Evolutionary conservation across 208 protist genomes (phyloP), one percentile per base, ranked within the genome.

Genomic region (Angomonas deanei): DNA sequence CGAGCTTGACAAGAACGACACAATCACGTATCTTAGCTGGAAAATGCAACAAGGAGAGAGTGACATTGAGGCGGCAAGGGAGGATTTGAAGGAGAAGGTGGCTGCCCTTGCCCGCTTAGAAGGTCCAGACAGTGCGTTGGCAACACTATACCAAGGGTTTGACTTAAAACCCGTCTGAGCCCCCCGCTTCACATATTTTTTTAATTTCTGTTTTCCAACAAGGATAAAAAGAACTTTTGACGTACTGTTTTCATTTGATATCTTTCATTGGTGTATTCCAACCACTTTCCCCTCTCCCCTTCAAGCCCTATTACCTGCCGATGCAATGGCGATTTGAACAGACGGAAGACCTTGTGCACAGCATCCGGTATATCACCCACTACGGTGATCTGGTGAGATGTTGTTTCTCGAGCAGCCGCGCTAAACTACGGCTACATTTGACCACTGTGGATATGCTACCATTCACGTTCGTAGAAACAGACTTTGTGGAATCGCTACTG

Each of bases 1-100:
- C 38, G 78, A 91, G 56, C 63, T 94, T 30, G 64, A 62, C 52
- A 61, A 74, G 61, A 26, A 61, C 23, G 75, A 74, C 30, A 87
- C 82, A 15, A 61, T 90, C 8, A 61, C 68, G 54, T 92, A 74
- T 64, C 68, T 94, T 13, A 74, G 81, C 8, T 84, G 79, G 80
- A 78, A 75, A 31, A 67, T 89, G 48, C 61, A 64, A 47, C 60
- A 76, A 64, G 78, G 74, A 34, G 80, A 86, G 32, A 68, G 74
- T 28, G 80, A 88, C 21, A 92, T 91, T 61, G 75, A 80, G 50
- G 46, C 36, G 19, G 78, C 72, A 8, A 80, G 88, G 15, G 80
- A 86, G 1, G 76, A 85, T 28, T 67, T 92, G 27, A 94, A 94
- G 64, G 34, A 61, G 31, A 91, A 91, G 58, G 82, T 94, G 19